Conservation (phyloP, 2,329 filamentous ascomycete species). For the Fonsecaea nubica region DNA sequence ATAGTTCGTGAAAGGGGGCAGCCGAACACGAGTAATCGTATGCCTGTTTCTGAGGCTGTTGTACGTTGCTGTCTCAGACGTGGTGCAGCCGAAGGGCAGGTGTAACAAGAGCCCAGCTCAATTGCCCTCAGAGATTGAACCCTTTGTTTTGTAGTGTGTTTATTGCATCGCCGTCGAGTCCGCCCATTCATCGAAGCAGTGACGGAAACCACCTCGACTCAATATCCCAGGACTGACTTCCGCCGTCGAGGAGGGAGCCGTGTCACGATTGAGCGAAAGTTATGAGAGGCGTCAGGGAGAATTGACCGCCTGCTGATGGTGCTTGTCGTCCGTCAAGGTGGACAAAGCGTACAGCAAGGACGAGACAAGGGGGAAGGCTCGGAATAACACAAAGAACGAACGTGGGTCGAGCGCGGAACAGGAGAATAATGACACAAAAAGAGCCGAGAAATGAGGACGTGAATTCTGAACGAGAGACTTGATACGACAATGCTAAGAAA, state of each 20-base stretch:
- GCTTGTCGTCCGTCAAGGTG: slow-evolving; percentile 8
- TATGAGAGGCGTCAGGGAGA: background rate
- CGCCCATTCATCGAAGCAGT: background rate
- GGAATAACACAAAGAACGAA: slow-evolving; percentile 22
- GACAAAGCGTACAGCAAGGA: slow-evolving; percentile 28
- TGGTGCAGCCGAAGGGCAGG: slow-evolving; percentile 38
- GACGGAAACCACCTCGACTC: slow-evolving; percentile 1
- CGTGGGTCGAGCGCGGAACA: slow-evolving; percentile 20
- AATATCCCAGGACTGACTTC: background rate
- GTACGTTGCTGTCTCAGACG: slow-evolving; percentile 11
- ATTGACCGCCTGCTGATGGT: background rate
- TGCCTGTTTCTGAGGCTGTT: background rate
- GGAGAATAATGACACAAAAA: slow-evolving; percentile 31
- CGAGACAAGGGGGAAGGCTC: slow-evolving; percentile 27
- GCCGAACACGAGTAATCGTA: slow-evolving; percentile 22
- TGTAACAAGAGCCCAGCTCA: slow-evolving; percentile 40
- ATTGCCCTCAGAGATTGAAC: slow-evolving; percentile 25
- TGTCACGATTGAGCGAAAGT: background rate
- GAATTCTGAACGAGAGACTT: slow-evolving; percentile 27
- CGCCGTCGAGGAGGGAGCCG: background rate
- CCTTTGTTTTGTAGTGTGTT: slow-evolving; percentile 21
- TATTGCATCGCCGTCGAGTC: slow-evolving; percentile 32
- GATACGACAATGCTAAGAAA: slow-evolving; percentile 33
- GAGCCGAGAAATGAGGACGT: slow-evolving; percentile 19
- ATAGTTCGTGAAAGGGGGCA: slow-evolving; percentile 21